Percentiles rank a stretch among this genome's conserved stretches.
phyloP scores from a whole-genome alignment of 371 early-diverging fungal genomes.

The Mucor saturninus region DNA sequence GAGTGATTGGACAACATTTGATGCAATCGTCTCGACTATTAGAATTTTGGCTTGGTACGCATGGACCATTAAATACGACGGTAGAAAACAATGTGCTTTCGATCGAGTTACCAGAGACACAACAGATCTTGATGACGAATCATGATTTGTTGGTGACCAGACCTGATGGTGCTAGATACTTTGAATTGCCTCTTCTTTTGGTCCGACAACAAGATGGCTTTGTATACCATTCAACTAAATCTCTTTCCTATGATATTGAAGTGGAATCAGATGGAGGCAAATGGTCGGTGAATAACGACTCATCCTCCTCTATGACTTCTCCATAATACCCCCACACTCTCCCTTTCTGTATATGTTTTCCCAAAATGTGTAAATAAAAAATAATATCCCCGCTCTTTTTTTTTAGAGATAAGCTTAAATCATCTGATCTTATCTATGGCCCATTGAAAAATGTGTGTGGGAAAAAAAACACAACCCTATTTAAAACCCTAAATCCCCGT shows the following conservation, averaged over 20 bases:
- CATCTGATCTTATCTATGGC: slow-evolving; percentile 17
- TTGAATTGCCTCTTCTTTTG: slow-evolving; percentile 44
- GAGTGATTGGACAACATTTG: slow-evolving; percentile 39
- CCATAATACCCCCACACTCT: background rate
- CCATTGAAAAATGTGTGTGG: background rate
- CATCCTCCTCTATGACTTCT: slow-evolving; percentile 6
- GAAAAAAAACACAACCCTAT: background rate
- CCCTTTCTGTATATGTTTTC: slow-evolving; percentile 17
- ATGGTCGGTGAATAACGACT: slow-evolving; percentile 19
- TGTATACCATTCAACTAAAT: slow-evolving; percentile 42
- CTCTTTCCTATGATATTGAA: slow-evolving; percentile 32
- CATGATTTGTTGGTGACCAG: slow-evolving; percentile 35
- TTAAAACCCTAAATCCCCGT: no score
- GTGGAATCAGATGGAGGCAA: slow-evolving; percentile 6
- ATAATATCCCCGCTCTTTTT: background rate
- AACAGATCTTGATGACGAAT: slow-evolving; percentile 27
- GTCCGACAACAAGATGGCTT: slow-evolving; percentile 44
- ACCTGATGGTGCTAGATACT: slow-evolving; percentile 38
- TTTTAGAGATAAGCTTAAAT: slow-evolving; percentile 15
- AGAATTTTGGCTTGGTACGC: slow-evolving; percentile 49
- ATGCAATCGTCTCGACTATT: slow-evolving; percentile 30
- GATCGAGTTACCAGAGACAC: slow-evolving; percentile 18
- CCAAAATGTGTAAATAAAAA: slow-evolving; percentile 20
- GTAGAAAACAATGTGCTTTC: slow-evolving; percentile 4
- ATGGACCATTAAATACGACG: slow-evolving; percentile 35